These are phyloP conservation scores for Lachancea nothofagi DNA, from an alignment of 805 yeast species.

Conservation along the genomic window DNA sequence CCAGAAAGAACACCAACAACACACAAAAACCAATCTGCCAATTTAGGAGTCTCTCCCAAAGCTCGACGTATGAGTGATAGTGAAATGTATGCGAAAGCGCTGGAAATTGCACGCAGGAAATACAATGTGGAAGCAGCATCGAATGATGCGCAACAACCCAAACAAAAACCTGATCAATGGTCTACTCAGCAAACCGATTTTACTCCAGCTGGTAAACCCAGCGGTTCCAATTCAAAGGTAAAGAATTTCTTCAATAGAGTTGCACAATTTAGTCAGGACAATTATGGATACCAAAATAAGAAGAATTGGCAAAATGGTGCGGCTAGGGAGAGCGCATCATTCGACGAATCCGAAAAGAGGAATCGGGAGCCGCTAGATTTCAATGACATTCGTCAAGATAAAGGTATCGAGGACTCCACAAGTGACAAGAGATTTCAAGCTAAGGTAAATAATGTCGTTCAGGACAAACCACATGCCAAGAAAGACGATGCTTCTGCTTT, in stretches of 20 bases:
- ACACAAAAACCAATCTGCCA: neutral
- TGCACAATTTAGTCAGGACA: slow-evolving; percentile 31
- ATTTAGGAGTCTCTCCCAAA: neutral
- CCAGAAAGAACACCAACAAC: neutral
- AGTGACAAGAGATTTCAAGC: no score
- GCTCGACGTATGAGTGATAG: slow-evolving; percentile 34
- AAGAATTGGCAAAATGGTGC: slow-evolving; percentile 8
- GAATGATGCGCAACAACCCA: neutral
- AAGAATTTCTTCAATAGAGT: slow-evolving; percentile 28
- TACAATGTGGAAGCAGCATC: slow-evolving; percentile 6
- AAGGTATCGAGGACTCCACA: no score
- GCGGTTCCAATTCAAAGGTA: slow-evolving; percentile 14
- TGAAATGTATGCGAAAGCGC: slow-evolving; percentile 53
- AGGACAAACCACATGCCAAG: no score
- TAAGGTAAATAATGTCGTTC: no score
- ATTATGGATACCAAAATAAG: slow-evolving; percentile 30
- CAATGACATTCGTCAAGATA: no score
- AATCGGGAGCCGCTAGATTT: no score
- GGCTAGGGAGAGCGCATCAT: no score
- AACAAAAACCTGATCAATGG: neutral
- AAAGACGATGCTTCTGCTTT: no score
- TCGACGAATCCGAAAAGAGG: no score
- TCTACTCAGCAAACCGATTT: neutral
- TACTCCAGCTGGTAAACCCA: neutral
- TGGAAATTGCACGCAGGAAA: slow-evolving; percentile 49